Evolutionary conservation across 1,284 basidiomycete genomes (phyloP).

Genomic region (Puccinia brachypodii): DNA sequence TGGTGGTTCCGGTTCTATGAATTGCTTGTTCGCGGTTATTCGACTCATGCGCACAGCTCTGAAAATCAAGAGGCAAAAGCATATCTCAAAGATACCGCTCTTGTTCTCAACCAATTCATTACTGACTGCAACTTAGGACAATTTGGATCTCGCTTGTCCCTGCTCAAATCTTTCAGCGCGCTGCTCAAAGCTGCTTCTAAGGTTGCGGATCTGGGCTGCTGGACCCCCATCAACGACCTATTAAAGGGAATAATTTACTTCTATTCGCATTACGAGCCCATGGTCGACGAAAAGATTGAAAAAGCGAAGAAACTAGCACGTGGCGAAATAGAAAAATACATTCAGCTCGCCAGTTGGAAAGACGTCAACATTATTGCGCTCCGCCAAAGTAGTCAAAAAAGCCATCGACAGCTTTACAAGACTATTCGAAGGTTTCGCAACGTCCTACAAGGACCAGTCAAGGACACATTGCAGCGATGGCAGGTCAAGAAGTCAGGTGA

Average conservation of each 20-base stretch:
- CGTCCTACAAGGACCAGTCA: constrained; percentile 73
- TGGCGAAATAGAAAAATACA: constrained; percentile 76
- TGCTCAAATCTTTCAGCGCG: constrained; percentile 70
- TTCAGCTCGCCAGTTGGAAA: constrained; percentile 97
- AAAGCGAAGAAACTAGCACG: constrained; percentile 66
- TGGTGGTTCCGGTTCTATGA: constrained; percentile 96
- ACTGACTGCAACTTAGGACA: constrained; percentile 78
- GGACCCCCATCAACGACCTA: constrained; percentile 63
- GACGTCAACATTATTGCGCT: constrained; percentile 94
- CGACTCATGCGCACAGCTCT: constrained; percentile 50
- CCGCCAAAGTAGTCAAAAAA: constrained; percentile 83
- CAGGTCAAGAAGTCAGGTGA: constrained; percentile 51
- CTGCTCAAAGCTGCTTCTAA: constrained; percentile 59
- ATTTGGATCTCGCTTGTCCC: constrained; percentile 68
- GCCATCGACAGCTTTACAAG: constrained; percentile 89
- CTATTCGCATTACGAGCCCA: constrained; percentile 67
- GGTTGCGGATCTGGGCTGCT: not conserved
- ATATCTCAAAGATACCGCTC: constrained; percentile 71
- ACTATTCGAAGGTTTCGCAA: constrained; percentile 89
- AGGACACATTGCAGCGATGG: constrained; percentile 54
- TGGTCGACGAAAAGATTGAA: constrained; percentile 66
- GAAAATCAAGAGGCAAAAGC: constrained; percentile 60
- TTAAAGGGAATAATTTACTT: constrained; percentile 69
- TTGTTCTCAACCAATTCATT: constrained; percentile 80
- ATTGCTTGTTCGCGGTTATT: constrained; percentile 67